Percentiles rank a stretch among this genome's conserved stretches.
Evolutionary conservation across 2,329 filamentous ascomycete species (phyloP).

Genomic region (Claviceps sp.): DNA sequence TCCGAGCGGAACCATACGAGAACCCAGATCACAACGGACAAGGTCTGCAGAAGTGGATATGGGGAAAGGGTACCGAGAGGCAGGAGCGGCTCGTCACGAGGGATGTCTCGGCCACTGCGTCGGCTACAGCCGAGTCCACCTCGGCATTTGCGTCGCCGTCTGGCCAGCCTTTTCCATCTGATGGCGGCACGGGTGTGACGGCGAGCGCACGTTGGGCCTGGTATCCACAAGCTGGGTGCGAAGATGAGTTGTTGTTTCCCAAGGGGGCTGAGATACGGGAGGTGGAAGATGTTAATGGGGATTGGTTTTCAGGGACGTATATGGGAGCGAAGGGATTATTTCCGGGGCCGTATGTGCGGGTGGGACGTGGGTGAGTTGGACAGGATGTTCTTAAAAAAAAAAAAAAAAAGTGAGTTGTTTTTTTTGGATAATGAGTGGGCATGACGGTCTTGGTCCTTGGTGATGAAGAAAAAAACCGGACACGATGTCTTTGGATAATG

Average conservation of each 20-base stretch:
- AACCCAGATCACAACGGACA: constrained; percentile 17
- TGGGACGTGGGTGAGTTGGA: background rate
- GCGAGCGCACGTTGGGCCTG: constrained; percentile 62
- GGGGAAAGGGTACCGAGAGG: constrained; percentile 29
- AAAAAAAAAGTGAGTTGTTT: too few species aligned
- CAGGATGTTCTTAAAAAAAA: background rate
- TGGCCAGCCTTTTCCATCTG: constrained; percentile 47
- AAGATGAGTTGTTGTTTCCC: constrained; percentile 74
- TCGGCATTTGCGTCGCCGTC: constrained; percentile 4
- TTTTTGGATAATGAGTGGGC: too few species aligned
- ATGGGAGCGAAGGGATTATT: constrained; percentile 70
- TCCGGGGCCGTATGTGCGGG: constrained; percentile 58
- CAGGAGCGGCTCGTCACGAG: constrained; percentile 34
- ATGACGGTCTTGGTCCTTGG: too few species aligned
- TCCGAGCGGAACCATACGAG: constrained; percentile 45
- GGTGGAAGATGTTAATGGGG: constrained; percentile 74
- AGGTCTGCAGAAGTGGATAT: constrained; percentile 37
- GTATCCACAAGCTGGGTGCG: constrained; percentile 50
- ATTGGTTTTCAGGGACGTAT: constrained; percentile 83
- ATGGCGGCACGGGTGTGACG: constrained; percentile 56
- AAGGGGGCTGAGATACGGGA: constrained; percentile 71
- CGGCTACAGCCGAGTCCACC: constrained; percentile 16
- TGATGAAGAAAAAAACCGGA: too few species aligned
- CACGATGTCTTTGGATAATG: too few species aligned
- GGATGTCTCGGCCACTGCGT: constrained; percentile 34